phyloP scores from a whole-genome alignment of 305 asterid species.

The Fraxinus velutina region DNA sequence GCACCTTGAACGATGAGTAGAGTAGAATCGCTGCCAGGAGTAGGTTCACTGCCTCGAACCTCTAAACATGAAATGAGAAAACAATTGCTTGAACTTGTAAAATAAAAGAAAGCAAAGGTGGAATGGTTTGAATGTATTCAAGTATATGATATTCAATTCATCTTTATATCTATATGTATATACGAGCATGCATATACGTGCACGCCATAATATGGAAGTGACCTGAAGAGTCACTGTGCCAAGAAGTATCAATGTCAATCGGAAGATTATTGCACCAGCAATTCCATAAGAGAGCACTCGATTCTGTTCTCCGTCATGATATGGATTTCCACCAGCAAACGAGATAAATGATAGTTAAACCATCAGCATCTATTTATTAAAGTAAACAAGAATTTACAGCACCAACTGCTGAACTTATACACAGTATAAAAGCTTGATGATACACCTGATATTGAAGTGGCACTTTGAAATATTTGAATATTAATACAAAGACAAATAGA shows the following conservation, averaged over 20 bases:
- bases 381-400: constrained; percentile 19
- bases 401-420: constrained; percentile 14
- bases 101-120: constrained; percentile 19
- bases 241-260: constrained; percentile 78
- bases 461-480: constrained; percentile 92
- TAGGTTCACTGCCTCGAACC: constrained; percentile 72
- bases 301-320: constrained; percentile 41
- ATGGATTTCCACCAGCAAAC: constrained; percentile 10
- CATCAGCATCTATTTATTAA: neutral
- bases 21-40: constrained; percentile 71
- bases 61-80: constrained; percentile 41
- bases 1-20: constrained; percentile 91
- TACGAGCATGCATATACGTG: constrained; percentile 15
- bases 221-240: constrained; percentile 98
- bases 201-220: constrained; percentile 21
- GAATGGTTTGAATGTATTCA: neutral
- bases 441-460: constrained; percentile 77
- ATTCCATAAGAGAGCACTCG: constrained; percentile 95
- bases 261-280: constrained; percentile 87
- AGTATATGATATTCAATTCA: constrained; percentile 3
- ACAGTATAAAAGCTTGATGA: constrained; percentile 18
- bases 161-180: neutral
- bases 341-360: constrained; percentile 18
- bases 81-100: neutral
- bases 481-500: constrained; percentile 81